Conservation (phyloP, 768 basidiomycete species). For the Sporobolomyces pararoseus region DNA sequence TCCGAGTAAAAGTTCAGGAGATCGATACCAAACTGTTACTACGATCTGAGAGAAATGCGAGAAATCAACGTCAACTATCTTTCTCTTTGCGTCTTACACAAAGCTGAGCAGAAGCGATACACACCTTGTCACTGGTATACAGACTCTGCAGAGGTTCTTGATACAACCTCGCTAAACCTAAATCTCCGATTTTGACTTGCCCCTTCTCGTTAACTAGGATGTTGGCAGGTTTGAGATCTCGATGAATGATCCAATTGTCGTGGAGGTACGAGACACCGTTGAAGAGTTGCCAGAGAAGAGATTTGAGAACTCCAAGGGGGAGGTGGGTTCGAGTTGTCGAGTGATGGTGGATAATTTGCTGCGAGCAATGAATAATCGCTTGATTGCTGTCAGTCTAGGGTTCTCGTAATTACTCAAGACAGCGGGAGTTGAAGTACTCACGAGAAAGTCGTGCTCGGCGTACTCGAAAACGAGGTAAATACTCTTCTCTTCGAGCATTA, state of each 20-base stretch:
- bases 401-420: neutral
- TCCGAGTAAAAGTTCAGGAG: constrained; percentile 90
- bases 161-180: constrained; percentile 86
- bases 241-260: constrained; percentile 88
- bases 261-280: constrained; percentile 94
- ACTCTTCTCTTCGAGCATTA: constrained; percentile 94
- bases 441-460: constrained; percentile 96
- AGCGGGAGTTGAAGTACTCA: constrained; percentile 54
- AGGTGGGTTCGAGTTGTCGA: constrained; percentile 80
- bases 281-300: constrained; percentile 85
- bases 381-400: neutral
- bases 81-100: too few species aligned
- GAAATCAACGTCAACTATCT: too few species aligned
- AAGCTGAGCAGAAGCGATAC: too few species aligned
- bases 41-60: too few species aligned
- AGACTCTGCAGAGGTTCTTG: constrained; percentile 87
- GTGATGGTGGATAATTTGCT: constrained; percentile 99
- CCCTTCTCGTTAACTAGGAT: constrained; percentile 88
- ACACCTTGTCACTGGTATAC: constrained; percentile 88
- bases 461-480: constrained; percentile 99
- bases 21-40: constrained; percentile 99
- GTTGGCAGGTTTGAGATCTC: constrained; percentile 97
- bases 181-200: constrained; percentile 95
- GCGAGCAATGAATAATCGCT: neutral
- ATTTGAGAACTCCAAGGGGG: constrained; percentile 75